Percentiles rank a stretch among this genome's conserved stretches.
These are phyloP conservation scores for Wickerhamiella domercqiae DNA, from an alignment of 805 yeast species.

Conservation along the genomic window DNA sequence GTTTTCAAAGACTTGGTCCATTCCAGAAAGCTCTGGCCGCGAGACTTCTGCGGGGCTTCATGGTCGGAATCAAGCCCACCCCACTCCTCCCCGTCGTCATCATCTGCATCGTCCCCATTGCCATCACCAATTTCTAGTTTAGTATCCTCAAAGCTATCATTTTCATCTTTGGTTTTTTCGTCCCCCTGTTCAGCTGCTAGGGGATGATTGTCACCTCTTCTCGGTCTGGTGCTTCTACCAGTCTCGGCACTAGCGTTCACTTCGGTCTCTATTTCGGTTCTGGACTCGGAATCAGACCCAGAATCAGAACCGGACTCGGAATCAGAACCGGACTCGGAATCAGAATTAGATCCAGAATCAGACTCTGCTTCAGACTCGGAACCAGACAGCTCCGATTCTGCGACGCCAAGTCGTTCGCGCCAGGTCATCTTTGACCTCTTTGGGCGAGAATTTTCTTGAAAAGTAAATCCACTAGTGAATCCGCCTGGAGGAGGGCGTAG, in stretches of 20 bases:
- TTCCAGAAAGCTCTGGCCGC: slow-evolving; percentile 56
- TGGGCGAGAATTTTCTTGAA: slow-evolving; percentile 4
- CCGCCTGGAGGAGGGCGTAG: slow-evolving; percentile 5
- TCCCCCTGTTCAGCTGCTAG: slow-evolving; percentile 21
- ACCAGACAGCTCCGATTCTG: slow-evolving; percentile 3
- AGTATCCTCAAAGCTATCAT: slow-evolving; percentile 17
- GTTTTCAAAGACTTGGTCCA: slow-evolving; percentile 77
- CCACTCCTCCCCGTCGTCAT: slow-evolving; percentile 11
- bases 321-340: slow-evolving; percentile 1
- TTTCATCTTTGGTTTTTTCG: slow-evolving; percentile 36
- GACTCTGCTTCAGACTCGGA: slow-evolving; percentile 1
- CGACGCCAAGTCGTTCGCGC: slow-evolving; percentile 16
- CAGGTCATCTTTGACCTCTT: slow-evolving; percentile 11
- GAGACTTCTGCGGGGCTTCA: slow-evolving; percentile 20
- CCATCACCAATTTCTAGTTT: slow-evolving; percentile 19
- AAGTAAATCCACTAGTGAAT: slow-evolving; percentile 32
- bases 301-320: slow-evolving; percentile 3
- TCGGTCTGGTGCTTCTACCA: slow-evolving; percentile 21
- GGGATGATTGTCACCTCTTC: not conserved
- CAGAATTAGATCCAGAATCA: not conserved
- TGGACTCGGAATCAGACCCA: slow-evolving; percentile 21
- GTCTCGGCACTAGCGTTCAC: slow-evolving; percentile 15
- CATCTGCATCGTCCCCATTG: slow-evolving; percentile 15
- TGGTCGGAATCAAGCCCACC: slow-evolving; percentile 21
- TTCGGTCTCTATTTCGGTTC: slow-evolving; percentile 10